Base-by-base conservation (phyloP, 306 rosid genomes). In the Pterocarpus santalinus region DNA sequence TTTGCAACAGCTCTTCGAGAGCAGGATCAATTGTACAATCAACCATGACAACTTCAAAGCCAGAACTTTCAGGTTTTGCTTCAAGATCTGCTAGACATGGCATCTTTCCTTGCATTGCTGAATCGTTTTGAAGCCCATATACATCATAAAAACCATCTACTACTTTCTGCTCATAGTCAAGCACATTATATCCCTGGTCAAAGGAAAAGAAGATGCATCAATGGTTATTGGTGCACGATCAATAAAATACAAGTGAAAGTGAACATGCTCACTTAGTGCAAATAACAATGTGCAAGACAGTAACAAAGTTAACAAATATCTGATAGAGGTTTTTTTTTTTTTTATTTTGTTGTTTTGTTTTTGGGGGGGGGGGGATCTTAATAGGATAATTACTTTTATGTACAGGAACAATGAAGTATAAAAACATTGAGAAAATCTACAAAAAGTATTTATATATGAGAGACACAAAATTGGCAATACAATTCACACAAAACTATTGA, bases 141-240 rank as follows among this genome's bases (percentile, higher is more conserved):
- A 93, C 88, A 79, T 95, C 99, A 83, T 95, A 93, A 86, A 95
- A 95, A 72, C 99, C 99, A 82, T 95, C 92, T 33, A 91, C 86
- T 62, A 95, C 96, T 87, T 86, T 93, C 86, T 95, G 97, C 64
- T 87, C 98, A 55, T 95, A 93, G 87, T 91, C 99, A 76, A 95
- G 93, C 79, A 90, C 96, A 64, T 87, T 91, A 86, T 87, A 95
- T 76, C 91, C 99, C 99, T 95, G 86, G 12, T 67, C 72, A 83
- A 69, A 46, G 55, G 76, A 56, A 72, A 33, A 79, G 86, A 80
- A 66, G 77, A 78, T 77, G 65, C 69, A 75, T 82, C 15, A 51
- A 51, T 51, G 57, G 17, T 51, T 47, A 47, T 69, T 17, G 82
- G 43, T 82, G 60, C 58, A 61, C 78, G 76, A 76, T 47, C 3